These are phyloP conservation scores for Aspergillus sp. DNA, from an alignment of 2,329 filamentous ascomycete genomes.

Conservation along the genomic window DNA sequence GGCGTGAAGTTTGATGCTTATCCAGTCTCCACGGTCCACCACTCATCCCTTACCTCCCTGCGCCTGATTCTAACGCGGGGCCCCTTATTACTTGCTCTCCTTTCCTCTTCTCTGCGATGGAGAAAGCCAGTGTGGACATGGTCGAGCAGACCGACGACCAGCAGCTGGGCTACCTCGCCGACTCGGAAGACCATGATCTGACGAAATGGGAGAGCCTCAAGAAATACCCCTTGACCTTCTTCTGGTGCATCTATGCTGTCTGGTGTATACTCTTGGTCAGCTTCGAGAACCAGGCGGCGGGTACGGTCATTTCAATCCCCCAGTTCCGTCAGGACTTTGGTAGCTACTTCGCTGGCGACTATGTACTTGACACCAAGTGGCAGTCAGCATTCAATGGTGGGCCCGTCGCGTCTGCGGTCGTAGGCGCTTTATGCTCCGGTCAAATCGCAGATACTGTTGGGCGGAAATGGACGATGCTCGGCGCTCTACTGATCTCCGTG, in stretches of 20 bases:
- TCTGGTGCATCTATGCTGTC: conserved; percentile 9
- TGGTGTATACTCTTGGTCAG: conserved; percentile 8
- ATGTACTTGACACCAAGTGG: conserved; percentile 7
- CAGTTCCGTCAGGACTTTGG: conserved; percentile 11
- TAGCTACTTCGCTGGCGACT: background rate
- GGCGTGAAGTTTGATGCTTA: background rate
- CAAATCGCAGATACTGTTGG: conserved; percentile 10
- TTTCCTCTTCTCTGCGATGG: background rate
- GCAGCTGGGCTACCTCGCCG: conserved; percentile 6
- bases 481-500: conserved; percentile 1
- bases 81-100: background rate
- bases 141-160: conserved; percentile 2
- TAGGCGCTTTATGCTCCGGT: conserved; percentile 3
- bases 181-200: conserved; percentile 7
- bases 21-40: background rate
- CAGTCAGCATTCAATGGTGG: conserved; percentile 9
- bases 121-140: conserved; percentile 7
- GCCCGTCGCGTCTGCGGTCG: conserved; percentile 6
- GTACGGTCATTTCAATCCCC: conserved; percentile 5
- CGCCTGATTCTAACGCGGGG: background rate
- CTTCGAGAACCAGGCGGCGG: conserved; percentile 8
- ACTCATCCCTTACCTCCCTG: background rate
- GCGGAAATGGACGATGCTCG: conserved; percentile 2
- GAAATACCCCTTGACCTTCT: conserved; percentile 2
- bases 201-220: conserved; percentile 5